Conservation (phyloP, 2,329 filamentous ascomycete species). For the Epichloe sp. region DNA sequence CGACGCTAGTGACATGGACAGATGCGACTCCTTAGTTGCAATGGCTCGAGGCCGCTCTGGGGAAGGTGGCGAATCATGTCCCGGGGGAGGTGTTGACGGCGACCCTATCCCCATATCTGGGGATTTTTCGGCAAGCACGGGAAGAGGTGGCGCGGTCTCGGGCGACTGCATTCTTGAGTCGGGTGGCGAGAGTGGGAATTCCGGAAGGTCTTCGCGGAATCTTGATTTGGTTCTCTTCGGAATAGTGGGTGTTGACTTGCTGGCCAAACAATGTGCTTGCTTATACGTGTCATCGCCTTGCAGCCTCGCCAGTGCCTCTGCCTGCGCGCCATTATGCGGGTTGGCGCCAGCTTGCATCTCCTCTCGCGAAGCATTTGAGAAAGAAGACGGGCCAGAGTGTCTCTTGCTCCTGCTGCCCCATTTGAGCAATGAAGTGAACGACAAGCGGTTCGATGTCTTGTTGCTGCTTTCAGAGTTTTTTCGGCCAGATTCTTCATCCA, state of each 20-base stretch:
- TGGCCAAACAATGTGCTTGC: constrained; percentile 15
- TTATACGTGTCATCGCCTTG: constrained; percentile 19
- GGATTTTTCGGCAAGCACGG: constrained; percentile 17
- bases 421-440: constrained; percentile 65
- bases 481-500: constrained; percentile 36
- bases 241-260: constrained; percentile 28
- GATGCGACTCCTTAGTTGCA: constrained; percentile 44
- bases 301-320: constrained; percentile 21
- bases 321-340: constrained; percentile 13
- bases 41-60: constrained; percentile 23
- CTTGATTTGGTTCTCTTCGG: constrained; percentile 77
- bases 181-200: constrained; percentile 73
- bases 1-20: constrained; percentile 80
- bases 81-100: constrained; percentile 15
- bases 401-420: constrained; percentile 49
- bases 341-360: constrained; percentile 46
- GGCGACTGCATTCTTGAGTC: constrained; percentile 71
- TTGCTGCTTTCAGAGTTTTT: constrained; percentile 43
- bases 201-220: constrained; percentile 84
- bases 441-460: constrained; percentile 26
- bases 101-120: constrained; percentile 14
- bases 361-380: constrained; percentile 82
- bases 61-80: constrained; percentile 34
- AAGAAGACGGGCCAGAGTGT: constrained; percentile 54
- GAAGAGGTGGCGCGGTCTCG: constrained; percentile 40